Evolutionary conservation across 1,284 basidiomycete species (phyloP).

Genomic region (Cryptococcus sp.): DNA sequence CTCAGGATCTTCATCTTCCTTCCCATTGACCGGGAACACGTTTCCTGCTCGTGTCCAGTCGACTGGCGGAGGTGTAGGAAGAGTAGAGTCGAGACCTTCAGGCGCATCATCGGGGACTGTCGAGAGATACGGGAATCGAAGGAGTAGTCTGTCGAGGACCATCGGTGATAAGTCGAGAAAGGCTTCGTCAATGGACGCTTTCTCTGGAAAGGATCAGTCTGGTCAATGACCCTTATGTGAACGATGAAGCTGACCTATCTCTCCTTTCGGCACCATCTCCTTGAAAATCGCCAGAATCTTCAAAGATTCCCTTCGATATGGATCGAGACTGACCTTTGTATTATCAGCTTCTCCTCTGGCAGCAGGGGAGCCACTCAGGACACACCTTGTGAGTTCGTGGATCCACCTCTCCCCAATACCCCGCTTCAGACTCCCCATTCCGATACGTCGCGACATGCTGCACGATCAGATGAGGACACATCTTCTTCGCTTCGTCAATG

Average conservation of each 20-base stretch:
- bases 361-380: not conserved
- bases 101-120: constrained; percentile 63
- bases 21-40: constrained; percentile 62
- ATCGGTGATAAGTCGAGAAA: constrained; percentile 83
- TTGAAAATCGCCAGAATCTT: constrained; percentile 87
- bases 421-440: constrained; percentile 82
- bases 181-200: constrained; percentile 64
- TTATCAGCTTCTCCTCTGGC: not conserved
- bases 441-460: constrained; percentile 87
- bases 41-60: constrained; percentile 66
- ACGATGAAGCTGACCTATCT: constrained; percentile 55
- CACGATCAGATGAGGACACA: constrained; percentile 76
- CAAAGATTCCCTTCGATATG: constrained; percentile 82
- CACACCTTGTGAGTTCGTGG: constrained; percentile 87
- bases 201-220: constrained; percentile 55
- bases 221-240: not conserved
- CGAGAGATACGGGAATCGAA: constrained; percentile 70
- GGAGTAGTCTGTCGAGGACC: constrained; percentile 66
- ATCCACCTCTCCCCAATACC: constrained; percentile 82
- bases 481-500: constrained; percentile 70
- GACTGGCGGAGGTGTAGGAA: constrained; percentile 68
- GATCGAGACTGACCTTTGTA: constrained; percentile 83
- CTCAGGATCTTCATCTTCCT: constrained; percentile 31
- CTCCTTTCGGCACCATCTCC: constrained; percentile 62
- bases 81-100: constrained; percentile 68